Conservation (phyloP, 805 yeast genomes). For the Cyberlindnera amylophila region DNA sequence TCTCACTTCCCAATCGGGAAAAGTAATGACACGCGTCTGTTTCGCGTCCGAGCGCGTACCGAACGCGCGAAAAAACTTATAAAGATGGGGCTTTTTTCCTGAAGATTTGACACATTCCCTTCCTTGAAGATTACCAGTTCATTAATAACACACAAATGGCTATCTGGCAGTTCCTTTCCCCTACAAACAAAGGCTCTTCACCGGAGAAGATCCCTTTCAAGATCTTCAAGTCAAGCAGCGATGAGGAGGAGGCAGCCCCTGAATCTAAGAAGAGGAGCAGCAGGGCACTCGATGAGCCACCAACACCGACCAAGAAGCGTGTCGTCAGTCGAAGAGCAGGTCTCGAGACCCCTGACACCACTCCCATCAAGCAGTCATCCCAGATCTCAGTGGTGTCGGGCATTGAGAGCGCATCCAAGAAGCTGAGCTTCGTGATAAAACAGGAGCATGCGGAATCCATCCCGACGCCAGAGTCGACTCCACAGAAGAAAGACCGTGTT, state of each 20-base stretch:
- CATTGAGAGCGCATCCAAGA: conserved; percentile 7
- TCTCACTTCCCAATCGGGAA: conserved; percentile 13
- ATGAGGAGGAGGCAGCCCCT: conserved; percentile 1
- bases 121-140: background rate
- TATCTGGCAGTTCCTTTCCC: background rate
- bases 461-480: conserved; percentile 16
- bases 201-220: conserved; percentile 1
- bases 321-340: background rate
- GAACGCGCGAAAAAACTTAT: conserved; percentile 2
- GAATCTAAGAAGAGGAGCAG: background rate
- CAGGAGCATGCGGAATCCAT: background rate
- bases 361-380: conserved; percentile 12
- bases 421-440: conserved; percentile 5
- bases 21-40: conserved; percentile 11
- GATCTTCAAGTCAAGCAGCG: conserved; percentile 1
- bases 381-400: conserved; percentile 11
- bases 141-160: background rate
- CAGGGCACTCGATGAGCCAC: background rate
- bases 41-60: conserved; percentile 1
- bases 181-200: background rate
- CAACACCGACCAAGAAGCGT: conserved; percentile 10
- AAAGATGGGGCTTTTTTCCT: background rate
- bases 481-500: conserved; percentile 6
- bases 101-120: background rate
- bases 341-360: conserved; percentile 6